Evolutionary conservation across 331 rosid species (phyloP), one percentile per base, ranked within the genome.

Genomic region (Acacia pycnantha): DNA sequence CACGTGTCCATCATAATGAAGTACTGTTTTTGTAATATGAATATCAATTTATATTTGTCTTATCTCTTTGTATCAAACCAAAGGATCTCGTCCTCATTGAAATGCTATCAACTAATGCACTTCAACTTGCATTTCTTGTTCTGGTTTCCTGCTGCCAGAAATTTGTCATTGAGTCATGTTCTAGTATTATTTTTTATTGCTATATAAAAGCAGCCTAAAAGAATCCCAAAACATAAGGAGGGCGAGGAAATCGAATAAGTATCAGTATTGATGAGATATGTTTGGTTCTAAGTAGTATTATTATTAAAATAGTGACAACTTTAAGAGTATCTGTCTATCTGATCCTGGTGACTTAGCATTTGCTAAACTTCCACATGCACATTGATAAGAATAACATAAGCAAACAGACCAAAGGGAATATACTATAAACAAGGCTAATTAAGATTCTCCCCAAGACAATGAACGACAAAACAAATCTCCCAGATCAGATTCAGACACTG

Each of bases 1-100:
- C 92, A 80, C 79, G 85, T 67, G 83, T 73, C 85, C 84, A 65
- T 79, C 88, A 69, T 16, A 72, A 74, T 82, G 76, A 78, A 67
- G 66, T 77, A 74, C 81, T 79, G 80, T 12, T 11, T 59, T 27
- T 10, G 68, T 83, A 75, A 59, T 70, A 7, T 15, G 70, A 65
- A 65, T 16, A 22, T 83, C 79, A 77, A 70, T 73, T 83, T 74
- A 87, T 65, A 61, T 83, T 84, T 81, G 91, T 83, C 86, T 70
- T 53, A 70, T 82, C 64, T 78, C 46, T 82, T 82, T 81, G 84
- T 77, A 77, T 83, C 72, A 21, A 50, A 76, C 27, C 62, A 11
- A 27, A 79, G 58, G 79, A 83, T 56, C 76, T 77, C 19, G 46
- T 62, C 71, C 74, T 77, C 83, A 70, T 43, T 58, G 73, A 81